phyloP scores from a whole-genome alignment of 2,329 filamentous ascomycete species.

The Biscogniauxia marginata region DNA sequence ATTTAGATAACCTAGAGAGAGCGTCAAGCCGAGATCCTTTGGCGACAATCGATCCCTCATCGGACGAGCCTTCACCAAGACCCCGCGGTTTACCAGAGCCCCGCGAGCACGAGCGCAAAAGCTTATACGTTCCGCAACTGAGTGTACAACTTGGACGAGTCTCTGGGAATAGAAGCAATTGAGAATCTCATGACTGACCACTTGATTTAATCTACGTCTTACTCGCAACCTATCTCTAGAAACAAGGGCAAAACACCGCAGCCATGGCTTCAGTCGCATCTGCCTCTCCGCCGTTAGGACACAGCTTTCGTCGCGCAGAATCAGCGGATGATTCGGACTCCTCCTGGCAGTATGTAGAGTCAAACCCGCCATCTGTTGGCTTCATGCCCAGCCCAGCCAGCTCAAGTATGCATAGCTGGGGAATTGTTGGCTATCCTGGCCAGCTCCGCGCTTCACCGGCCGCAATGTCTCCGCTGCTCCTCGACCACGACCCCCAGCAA shows the following conservation, averaged over 20 bases:
- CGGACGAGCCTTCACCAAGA: slow-evolving; percentile 14
- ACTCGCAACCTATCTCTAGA: background rate
- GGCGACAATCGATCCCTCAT: slow-evolving; percentile 1
- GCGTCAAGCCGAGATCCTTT: slow-evolving; percentile 15
- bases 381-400: slow-evolving; percentile 52
- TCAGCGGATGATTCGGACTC: slow-evolving; percentile 35
- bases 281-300: slow-evolving; percentile 29
- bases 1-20: no score
- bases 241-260: no score
- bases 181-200: background rate
- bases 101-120: background rate
- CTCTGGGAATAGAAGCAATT: background rate
- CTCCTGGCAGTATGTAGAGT: slow-evolving; percentile 33
- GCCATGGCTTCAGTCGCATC: slow-evolving; percentile 34
- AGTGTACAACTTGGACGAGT: background rate
- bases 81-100: background rate
- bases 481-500: slow-evolving; percentile 40
- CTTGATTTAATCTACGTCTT: background rate
- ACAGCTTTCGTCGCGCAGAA: slow-evolving; percentile 28
- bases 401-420: slow-evolving; percentile 51
- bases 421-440: slow-evolving; percentile 41
- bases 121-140: background rate
- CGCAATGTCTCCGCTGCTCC: slow-evolving; percentile 42
- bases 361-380: slow-evolving; percentile 34
- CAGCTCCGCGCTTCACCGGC: slow-evolving; percentile 34